Percentiles rank a stretch among this genome's conserved stretches.
These are phyloP conservation scores for Sugiyamaella chiloensis DNA, from an alignment of 805 yeast genomes.

Conservation along the genomic window DNA sequence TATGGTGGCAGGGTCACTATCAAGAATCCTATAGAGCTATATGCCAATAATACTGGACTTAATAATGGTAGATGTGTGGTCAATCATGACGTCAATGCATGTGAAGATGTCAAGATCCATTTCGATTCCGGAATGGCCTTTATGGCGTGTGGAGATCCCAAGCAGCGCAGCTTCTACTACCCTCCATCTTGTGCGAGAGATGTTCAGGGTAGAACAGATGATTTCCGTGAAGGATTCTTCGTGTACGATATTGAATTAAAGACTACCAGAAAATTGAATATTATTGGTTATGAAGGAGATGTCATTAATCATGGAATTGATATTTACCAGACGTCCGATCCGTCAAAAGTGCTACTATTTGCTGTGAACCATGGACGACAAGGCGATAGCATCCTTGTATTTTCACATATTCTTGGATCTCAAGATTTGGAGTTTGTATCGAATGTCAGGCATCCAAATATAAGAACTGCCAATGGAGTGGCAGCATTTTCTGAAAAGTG, in stretches of 20 bases:
- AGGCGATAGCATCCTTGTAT: slow-evolving; percentile 7
- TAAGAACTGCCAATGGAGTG: slow-evolving; percentile 11
- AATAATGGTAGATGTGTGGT: slow-evolving; percentile 5
- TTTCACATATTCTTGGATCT: slow-evolving; percentile 10
- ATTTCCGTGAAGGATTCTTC: slow-evolving; percentile 4
- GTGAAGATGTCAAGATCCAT: slow-evolving; percentile 9
- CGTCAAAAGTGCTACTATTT: background rate
- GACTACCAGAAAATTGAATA: slow-evolving; percentile 1
- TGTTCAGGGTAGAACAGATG: slow-evolving; percentile 1
- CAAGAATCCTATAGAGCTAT: slow-evolving; percentile 2
- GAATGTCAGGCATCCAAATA: slow-evolving; percentile 8
- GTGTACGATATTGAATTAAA: slow-evolving; percentile 4
- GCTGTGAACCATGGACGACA: slow-evolving; percentile 11
- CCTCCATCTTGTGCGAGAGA: slow-evolving; percentile 7
- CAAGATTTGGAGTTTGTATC: slow-evolving; percentile 1
- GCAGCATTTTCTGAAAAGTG: slow-evolving; percentile 4
- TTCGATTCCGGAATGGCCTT: slow-evolving; percentile 7
- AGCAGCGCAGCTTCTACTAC: slow-evolving; percentile 3
- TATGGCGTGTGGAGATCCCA: slow-evolving; percentile 10
- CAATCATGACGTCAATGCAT: slow-evolving; percentile 1
- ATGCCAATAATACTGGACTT: slow-evolving; percentile 4
- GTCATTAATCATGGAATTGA: slow-evolving; percentile 9
- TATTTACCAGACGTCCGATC: slow-evolving; percentile 1
- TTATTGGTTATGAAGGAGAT: slow-evolving; percentile 7
- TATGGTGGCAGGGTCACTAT: slow-evolving; percentile 2